A percentile compares a stretch with the other conserved stretches of the same genome.
These are phyloP conservation scores for Coniferiporia weirii DNA, from an alignment of 1,284 basidiomycete genomes.

Conservation along the genomic window DNA sequence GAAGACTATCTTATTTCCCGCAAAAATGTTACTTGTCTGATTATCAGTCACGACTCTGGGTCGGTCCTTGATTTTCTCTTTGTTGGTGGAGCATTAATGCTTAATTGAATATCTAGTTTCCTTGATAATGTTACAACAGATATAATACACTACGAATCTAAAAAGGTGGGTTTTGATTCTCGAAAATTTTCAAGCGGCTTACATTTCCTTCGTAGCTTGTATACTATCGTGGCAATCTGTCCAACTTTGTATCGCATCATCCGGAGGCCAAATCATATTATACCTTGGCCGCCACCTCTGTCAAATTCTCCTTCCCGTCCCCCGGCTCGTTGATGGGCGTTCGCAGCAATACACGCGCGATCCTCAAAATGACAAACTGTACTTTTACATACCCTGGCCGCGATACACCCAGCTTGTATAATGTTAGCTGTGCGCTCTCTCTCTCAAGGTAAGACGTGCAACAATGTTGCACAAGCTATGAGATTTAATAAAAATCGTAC, in stretches of 20 bases:
- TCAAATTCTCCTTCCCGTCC: conserved; percentile 96
- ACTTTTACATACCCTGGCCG: conserved; percentile 96
- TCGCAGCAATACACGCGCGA: conserved; percentile 93
- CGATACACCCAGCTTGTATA: conserved; percentile 74
- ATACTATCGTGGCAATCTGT: conserved; percentile 94
- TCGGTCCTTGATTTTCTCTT: conserved; percentile 32
- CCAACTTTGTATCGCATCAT: conserved; percentile 85
- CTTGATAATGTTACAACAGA: conserved; percentile 96
- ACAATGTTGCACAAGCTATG: conserved; percentile 19
- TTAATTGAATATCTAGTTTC: conserved; percentile 51
- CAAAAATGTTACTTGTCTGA: conserved; percentile 85
- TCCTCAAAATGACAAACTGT: conserved; percentile 89
- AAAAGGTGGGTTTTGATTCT: conserved; percentile 52
- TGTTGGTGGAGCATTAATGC: conserved; percentile 5
- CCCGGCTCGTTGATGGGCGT: conserved; percentile 98
- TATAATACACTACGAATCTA: conserved; percentile 96
- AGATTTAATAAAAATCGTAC: conserved; percentile 7
- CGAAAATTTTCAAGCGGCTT: conserved; percentile 1
- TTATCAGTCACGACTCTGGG: conserved; percentile 98
- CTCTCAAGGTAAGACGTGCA: conserved; percentile 64
- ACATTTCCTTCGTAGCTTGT: conserved; percentile 53
- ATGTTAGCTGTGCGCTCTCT: conserved; percentile 90
- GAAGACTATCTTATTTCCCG: conserved; percentile 85
- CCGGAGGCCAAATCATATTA: conserved; percentile 98
- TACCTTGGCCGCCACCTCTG: conserved; percentile 89